phyloP scores from a whole-genome alignment of 108 stramenopile genomes.

The Craspedostauros australis region DNA sequence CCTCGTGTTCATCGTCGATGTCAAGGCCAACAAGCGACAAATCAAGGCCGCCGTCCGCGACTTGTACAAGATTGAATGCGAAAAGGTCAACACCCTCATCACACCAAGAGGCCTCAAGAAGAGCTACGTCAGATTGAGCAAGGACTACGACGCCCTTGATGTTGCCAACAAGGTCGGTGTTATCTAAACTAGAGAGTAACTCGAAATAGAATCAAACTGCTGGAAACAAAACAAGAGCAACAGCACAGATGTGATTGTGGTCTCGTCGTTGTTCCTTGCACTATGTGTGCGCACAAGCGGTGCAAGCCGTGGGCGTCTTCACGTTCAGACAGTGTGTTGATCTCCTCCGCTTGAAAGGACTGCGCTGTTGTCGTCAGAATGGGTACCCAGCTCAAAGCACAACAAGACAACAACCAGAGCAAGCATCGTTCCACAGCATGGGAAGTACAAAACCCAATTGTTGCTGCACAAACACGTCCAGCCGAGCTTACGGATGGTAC shows the following conservation, averaged over 20 bases:
- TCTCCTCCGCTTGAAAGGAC: no score
- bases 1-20: slow-evolving; percentile 99
- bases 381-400: no score
- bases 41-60: slow-evolving; percentile 98
- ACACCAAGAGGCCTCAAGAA: slow-evolving; percentile 99
- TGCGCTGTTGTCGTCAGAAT: no score
- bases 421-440: no score
- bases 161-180: slow-evolving; percentile 99
- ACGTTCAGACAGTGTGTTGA: no score
- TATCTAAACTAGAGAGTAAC: slow-evolving; percentile 64
- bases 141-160: slow-evolving; percentile 98
- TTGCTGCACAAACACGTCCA: no score
- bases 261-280: no score
- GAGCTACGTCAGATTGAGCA: slow-evolving; percentile 96
- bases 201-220: neutral
- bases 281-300: no score
- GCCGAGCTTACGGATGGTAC: no score
- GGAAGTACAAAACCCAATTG: no score
- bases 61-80: slow-evolving; percentile 94
- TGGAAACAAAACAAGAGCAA: neutral
- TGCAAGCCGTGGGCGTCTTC: no score
- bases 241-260: neutral
- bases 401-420: no score
- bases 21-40: slow-evolving; percentile 99
- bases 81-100: slow-evolving; percentile 99